A percentile compares a stretch with the other conserved stretches of the same genome.
Evolutionary conservation across 108 stramenopile genomes (phyloP).

Genomic region (Ochromonas danica): DNA sequence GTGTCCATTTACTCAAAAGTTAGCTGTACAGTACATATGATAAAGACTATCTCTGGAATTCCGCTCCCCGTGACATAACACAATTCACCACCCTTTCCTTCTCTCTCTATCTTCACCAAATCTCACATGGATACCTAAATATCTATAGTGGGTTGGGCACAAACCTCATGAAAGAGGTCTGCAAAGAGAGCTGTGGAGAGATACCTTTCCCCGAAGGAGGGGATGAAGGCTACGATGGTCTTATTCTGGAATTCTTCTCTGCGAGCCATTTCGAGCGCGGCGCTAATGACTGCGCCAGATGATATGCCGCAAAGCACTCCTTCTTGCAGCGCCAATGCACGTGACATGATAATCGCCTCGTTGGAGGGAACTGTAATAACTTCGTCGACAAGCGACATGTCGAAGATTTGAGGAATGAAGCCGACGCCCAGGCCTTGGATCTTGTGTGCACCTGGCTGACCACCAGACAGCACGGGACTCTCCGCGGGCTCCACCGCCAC

Average conservation of each 20-base stretch:
- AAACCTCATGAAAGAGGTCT: slow-evolving; percentile 40
- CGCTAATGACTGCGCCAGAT: slow-evolving; percentile 47
- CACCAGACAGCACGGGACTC: slow-evolving; percentile 63
- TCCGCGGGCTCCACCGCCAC: slow-evolving; percentile 52
- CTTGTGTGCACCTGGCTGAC: slow-evolving; percentile 74
- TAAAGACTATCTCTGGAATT: too few relatives aligned
- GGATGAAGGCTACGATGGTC: slow-evolving; percentile 52
- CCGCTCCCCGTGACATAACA: too few relatives aligned
- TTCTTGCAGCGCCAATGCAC: slow-evolving; percentile 55
- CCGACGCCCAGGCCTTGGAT: slow-evolving; percentile 84
- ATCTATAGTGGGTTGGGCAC: too few relatives aligned
- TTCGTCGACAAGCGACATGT: slow-evolving; percentile 44
- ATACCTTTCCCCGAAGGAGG: slow-evolving; percentile 56
- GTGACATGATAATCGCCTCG: slow-evolving; percentile 63
- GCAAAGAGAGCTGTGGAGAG: slow-evolving; percentile 49
- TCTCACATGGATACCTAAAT: too few relatives aligned
- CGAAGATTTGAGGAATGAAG: slow-evolving; percentile 77
- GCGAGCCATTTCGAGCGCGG: slow-evolving; percentile 7
- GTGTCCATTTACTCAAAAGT: too few relatives aligned
- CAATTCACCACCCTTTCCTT: too few relatives aligned
- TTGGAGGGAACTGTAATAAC: slow-evolving; percentile 45
- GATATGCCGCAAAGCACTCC: slow-evolving; percentile 53
- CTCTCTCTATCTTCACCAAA: too few relatives aligned
- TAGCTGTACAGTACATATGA: too few relatives aligned
- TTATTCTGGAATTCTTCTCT: slow-evolving; percentile 44